phyloP scores from a whole-genome alignment of 805 yeast genomes.

The Suhomyces pyralidae region DNA sequence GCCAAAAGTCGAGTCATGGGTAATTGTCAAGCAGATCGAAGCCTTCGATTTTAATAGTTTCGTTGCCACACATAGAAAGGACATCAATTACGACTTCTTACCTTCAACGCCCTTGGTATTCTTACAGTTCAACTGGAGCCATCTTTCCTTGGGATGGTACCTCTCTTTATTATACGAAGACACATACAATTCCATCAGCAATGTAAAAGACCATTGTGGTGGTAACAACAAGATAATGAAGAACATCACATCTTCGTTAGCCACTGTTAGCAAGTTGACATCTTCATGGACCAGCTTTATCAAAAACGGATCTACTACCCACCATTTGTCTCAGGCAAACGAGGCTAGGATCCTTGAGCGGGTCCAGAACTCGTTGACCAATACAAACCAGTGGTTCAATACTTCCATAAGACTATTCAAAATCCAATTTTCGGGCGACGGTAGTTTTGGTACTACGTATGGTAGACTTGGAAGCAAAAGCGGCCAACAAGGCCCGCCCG shows the following conservation, averaged over 20 bases:
- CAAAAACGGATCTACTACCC: constrained; percentile 6
- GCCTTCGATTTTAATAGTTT: constrained; percentile 27
- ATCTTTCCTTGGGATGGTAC: constrained; percentile 72
- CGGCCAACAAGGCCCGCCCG: constrained; percentile 31
- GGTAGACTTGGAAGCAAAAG: constrained; percentile 11
- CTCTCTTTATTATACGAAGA: constrained; percentile 60
- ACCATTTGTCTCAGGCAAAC: constrained; percentile 5
- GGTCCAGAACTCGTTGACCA: constrained; percentile 27
- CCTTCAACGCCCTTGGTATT: constrained; percentile 41
- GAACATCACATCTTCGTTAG: constrained; percentile 34
- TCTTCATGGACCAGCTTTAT: constrained; percentile 38
- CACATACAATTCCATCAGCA: constrained; percentile 37
- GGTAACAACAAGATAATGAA: constrained; percentile 34
- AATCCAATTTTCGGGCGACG: constrained; percentile 26
- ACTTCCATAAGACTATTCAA: constrained; percentile 51
- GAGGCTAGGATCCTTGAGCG: constrained; percentile 17
- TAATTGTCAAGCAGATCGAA: constrained; percentile 42
- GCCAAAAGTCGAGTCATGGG: constrained; percentile 20
- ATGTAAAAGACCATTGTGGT: constrained; percentile 18
- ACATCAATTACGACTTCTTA: constrained; percentile 42
- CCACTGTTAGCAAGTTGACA: constrained; percentile 38
- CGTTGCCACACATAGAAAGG: constrained; percentile 18
- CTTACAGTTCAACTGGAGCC: constrained; percentile 61
- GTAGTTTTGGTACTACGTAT: constrained; percentile 16
- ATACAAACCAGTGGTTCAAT: constrained; percentile 51